Evolutionary conservation across 2,329 filamentous ascomycete species (phyloP).

Genomic region (Parastagonospora avenae): DNA sequence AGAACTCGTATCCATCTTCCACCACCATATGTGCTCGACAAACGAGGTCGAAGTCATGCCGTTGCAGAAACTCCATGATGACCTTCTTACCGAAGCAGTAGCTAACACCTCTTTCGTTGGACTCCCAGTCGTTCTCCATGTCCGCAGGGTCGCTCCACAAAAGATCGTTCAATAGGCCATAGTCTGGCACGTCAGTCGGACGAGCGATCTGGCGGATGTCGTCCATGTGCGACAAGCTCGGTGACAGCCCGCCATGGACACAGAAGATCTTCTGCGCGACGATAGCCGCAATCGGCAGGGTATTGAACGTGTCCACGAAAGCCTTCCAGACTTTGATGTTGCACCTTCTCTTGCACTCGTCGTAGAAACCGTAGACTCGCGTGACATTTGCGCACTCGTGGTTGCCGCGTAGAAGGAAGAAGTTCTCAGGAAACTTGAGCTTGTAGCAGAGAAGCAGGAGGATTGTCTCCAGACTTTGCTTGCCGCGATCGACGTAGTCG

Average conservation of each 20-base stretch:
- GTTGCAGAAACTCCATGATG: conserved; percentile 91
- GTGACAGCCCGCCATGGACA: conserved; percentile 92
- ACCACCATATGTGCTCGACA: conserved; percentile 99
- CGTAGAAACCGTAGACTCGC: conserved; percentile 95
- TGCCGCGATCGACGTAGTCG: conserved; percentile 95
- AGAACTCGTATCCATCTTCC: conserved; percentile 98
- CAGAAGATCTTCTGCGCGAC: conserved; percentile 98
- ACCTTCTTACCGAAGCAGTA: conserved; percentile 99
- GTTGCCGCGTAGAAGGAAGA: conserved; percentile 92
- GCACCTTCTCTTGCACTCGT: conserved; percentile 94
- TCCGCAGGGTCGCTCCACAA: conserved; percentile 98
- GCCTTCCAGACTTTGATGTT: conserved; percentile 99
- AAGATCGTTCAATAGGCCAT: conserved; percentile 91
- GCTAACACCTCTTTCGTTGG: conserved; percentile 94
- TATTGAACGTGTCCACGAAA: conserved; percentile 96
- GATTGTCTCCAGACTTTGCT: conserved; percentile 95
- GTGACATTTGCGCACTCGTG: conserved; percentile 98
- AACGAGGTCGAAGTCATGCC: conserved; percentile 96
- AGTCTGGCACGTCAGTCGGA: conserved; percentile 96
- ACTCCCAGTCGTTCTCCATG: conserved; percentile 98
- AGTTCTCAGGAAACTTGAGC: conserved; percentile 96
- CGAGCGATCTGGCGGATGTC: conserved; percentile 95
- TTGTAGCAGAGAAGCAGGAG: conserved; percentile 93
- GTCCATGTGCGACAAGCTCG: conserved; percentile 93
- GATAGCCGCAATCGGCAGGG: conserved; percentile 91